phyloP scores from a whole-genome alignment of 805 yeast genomes.

The Candida ulmi region DNA sequence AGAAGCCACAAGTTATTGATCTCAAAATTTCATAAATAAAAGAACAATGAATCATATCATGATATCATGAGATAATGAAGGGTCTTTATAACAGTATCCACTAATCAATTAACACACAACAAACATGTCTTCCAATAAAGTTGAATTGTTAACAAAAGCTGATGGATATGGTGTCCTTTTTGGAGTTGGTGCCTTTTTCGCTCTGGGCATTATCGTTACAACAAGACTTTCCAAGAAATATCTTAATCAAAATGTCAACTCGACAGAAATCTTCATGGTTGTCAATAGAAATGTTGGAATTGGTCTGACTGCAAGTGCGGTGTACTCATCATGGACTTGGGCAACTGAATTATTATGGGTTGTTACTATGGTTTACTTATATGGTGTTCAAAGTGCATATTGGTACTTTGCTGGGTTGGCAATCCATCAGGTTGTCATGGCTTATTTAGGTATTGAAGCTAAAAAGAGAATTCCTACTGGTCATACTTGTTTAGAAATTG shows the following conservation, averaged over 20 bases:
- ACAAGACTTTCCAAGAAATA: slow-evolving; percentile 28
- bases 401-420: slow-evolving; percentile 31
- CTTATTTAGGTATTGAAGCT: slow-evolving; percentile 29
- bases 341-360: slow-evolving; percentile 31
- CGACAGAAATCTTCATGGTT: slow-evolving; percentile 34
- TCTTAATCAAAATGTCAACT: slow-evolving; percentile 34
- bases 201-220: slow-evolving; percentile 31
- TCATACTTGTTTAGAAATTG: slow-evolving; percentile 33
- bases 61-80: too few species aligned
- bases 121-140: background rate
- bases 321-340: slow-evolving; percentile 43
- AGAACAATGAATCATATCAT: too few species aligned
- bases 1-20: too few species aligned
- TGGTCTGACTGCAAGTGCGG: slow-evolving; percentile 35
- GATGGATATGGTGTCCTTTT: slow-evolving; percentile 34
- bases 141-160: background rate
- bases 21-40: too few species aligned
- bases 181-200: slow-evolving; percentile 39
- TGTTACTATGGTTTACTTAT: slow-evolving; percentile 31
- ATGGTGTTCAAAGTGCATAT: slow-evolving; percentile 34
- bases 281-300: slow-evolving; percentile 34
- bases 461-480: slow-evolving; percentile 34
- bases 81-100: too few species aligned
- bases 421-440: slow-evolving; percentile 30
- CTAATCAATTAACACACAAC: too few species aligned